Evolutionary conservation across 768 basidiomycete genomes (phyloP), one percentile per base, ranked within the genome.

Genomic region (Russula vinacea): DNA sequence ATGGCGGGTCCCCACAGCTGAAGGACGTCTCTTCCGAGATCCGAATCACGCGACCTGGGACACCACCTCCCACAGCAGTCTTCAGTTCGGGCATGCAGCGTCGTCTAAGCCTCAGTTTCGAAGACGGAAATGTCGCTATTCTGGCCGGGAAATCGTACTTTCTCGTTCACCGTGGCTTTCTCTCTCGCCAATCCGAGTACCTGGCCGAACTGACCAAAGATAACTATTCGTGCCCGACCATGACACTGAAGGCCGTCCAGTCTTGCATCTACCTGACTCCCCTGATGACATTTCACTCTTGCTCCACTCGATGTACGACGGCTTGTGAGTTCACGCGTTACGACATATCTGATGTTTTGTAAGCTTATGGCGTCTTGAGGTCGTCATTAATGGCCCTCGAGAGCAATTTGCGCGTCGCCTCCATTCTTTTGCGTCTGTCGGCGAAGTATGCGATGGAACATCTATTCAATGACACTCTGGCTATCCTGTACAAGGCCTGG

Each of bases 61-160:
- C 59, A 17, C 60, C 54, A 9, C 39, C 54, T 49, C 62, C 62
- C 29, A 37, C 33, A 11, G 17, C 39, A 16, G 33, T 61, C 39
- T 78, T 75, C 17, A 44, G 47, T 40, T 45, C 54, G 17, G 40
- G 40, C 35, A 44, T 56, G 42, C 58, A 61, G 60, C 76, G 80
- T 63, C 82, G 86, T 70, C 77, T 77, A 19, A 79, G 81, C 52
- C 75, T 90, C 19, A 86, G 77, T 71, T 89, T 91, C 66, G 75
- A 77, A 37, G 89, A 90, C 70, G 89, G 87, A 22, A 90, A 89
- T 69, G 73, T 90, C 49, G 86, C 83, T 17, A 72, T 92, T 35
- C 78, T 87, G 53, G 77, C 85, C 56, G 83, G 77, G 7, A 69
- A 75, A 1, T 76, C 75, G 60, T 89, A 87, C 70, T 91, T 91